These are phyloP conservation scores for Hyaloscypha bicolor DNA, from an alignment of 495 filamentous ascomycete species.

Conservation along the genomic window DNA sequence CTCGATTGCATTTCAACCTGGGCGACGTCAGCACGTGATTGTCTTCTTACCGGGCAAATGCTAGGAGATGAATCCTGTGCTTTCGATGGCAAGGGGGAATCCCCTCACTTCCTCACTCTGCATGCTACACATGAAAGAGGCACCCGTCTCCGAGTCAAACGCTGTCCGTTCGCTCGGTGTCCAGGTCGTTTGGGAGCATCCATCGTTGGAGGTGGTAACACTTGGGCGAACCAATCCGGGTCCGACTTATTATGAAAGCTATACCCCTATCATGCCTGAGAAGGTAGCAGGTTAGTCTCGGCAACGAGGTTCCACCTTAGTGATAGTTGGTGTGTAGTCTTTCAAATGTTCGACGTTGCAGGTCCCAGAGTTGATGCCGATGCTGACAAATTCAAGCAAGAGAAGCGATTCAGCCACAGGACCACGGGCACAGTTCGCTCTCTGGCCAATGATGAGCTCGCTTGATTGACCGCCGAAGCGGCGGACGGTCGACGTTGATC, in stretches of 20 bases:
- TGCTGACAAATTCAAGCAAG: conserved; percentile 5
- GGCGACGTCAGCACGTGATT: not conserved
- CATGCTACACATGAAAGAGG: conserved; percentile 31
- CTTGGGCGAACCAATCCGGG: not conserved
- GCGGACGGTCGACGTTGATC: not conserved
- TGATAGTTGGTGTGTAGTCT: too few species aligned
- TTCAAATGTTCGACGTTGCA: too few species aligned
- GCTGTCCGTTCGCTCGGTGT: conserved; percentile 10
- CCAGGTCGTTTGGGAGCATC: conserved; percentile 3
- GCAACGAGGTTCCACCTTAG: too few species aligned
- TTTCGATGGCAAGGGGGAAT: not conserved
- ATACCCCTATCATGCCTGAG: not conserved
- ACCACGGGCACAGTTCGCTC: not conserved
- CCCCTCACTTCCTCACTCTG: conserved; percentile 28
- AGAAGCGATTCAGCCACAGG: too few species aligned
- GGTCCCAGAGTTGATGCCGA: not conserved
- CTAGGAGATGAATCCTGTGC: not conserved
- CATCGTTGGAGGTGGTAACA: not conserved
- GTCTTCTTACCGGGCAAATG: not conserved
- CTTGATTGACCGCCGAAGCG: not conserved
- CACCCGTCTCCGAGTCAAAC: conserved; percentile 26
- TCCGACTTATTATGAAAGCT: not conserved
- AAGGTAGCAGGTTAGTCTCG: not conserved
- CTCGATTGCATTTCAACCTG: conserved; percentile 34
- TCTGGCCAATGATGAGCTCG: not conserved